Base-by-base conservation (phyloP, 225 moss, liverwort and hornwort genomes). In the Bryoerythrophyllum caledonicum region DNA sequence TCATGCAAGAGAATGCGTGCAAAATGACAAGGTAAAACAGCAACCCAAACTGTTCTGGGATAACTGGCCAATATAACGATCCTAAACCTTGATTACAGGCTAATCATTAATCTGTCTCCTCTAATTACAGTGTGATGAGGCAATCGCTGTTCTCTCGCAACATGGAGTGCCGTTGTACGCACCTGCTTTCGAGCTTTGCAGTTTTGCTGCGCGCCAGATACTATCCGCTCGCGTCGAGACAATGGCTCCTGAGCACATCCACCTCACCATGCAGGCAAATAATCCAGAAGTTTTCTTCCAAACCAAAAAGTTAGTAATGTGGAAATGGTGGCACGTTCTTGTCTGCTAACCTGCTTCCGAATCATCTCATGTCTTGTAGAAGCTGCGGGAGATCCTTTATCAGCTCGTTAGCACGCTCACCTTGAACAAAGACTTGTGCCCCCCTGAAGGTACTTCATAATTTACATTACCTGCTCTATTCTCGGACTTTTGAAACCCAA, bases 1-100 rank as follows among this genome's bases (percentile, higher is more conserved):
- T 46, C 99, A 99, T 75, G 95, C 99, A 62, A 88, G 84, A 51
- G 84, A 89, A 71, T 93, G 85, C 58, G 76, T 93, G 56, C 82
- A 89, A 35, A 77, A 81, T 51, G 69, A 90, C 24, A 86, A 94
- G 92, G 96, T 97, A 68, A 49, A 49, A 19, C 43, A 10, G 54
- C 44, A 70, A n/a, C 16, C 68, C 15, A 25, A 49, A 71, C 54
- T 2, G 3, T 13, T 6, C 4, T 34, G 34, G 34, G 6, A 34
- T 34, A 5, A 34, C 34, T 34, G 5, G 34, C 34, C 34, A 34
- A 34, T 34, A 34, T 34, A 34, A 34, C 34, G n/a, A n/a, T n/a
- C 34, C 34, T 34, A 6, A 34, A 2, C 34, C 34, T 34, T 40
- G 40, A 40, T 40, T 0, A 10, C 40, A 40, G 10, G 40, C 11